Conservation (phyloP, 164 flowering plant genomes). For the Vitis labrusca region DNA sequence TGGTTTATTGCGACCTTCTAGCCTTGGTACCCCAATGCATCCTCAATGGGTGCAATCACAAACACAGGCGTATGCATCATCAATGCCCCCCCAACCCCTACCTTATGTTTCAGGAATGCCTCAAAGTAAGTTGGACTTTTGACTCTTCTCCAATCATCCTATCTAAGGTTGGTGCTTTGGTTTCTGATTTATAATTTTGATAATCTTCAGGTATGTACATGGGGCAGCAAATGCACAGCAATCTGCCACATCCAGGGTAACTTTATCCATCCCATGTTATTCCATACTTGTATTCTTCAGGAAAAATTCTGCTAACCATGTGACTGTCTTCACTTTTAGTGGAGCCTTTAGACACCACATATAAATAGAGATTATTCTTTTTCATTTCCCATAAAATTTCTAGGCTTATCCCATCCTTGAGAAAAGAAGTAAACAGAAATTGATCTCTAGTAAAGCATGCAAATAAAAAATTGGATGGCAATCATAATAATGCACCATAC, state of each 20-base stretch:
- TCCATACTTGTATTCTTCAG: too few relatives aligned
- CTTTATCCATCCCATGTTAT: neutral
- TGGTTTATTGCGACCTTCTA: conserved; percentile 11
- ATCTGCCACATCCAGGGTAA: conserved; percentile 26
- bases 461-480: too few relatives aligned
- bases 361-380: too few relatives aligned
- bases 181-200: neutral
- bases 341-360: too few relatives aligned
- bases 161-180: neutral
- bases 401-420: too few relatives aligned
- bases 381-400: too few relatives aligned
- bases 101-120: conserved; percentile 19
- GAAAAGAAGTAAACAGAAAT: too few relatives aligned
- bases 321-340: too few relatives aligned
- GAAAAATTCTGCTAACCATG: too few relatives aligned
- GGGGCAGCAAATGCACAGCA: conserved; percentile 23
- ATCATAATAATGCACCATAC: too few relatives aligned
- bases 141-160: conserved; percentile 4
- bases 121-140: neutral
- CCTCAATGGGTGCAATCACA: conserved; percentile 3
- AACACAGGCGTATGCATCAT: too few relatives aligned
- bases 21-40: conserved; percentile 4
- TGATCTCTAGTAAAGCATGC: too few relatives aligned
- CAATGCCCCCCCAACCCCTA: conserved; percentile 10
- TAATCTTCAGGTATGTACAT: conserved; percentile 24